These are phyloP conservation scores for Pochonia chlamydosporia DNA, from an alignment of 2,329 filamentous ascomycete species.

Conservation along the genomic window DNA sequence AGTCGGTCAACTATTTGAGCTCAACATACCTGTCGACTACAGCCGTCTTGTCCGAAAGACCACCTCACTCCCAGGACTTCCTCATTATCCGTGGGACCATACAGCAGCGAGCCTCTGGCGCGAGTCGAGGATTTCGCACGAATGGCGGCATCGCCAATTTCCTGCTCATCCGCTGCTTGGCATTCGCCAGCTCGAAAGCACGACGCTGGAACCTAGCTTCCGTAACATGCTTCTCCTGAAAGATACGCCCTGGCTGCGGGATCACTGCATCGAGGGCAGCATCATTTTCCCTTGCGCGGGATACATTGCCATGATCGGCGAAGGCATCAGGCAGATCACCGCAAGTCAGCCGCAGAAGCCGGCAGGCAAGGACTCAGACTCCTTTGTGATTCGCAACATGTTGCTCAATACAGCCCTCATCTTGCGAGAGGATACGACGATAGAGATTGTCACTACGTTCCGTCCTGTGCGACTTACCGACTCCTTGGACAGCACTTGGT, in stretches of 20 bases:
- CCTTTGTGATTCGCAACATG: conserved; percentile 23
- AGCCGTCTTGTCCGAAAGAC: conserved; percentile 1
- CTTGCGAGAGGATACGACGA: conserved; percentile 18
- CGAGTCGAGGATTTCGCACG: conserved; percentile 8
- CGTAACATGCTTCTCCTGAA: conserved; percentile 15
- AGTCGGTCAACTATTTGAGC: conserved; percentile 10
- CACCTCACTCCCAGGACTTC: conserved; percentile 6
- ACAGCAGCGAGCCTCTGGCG: conserved; percentile 8
- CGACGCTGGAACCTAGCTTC: conserved; percentile 12
- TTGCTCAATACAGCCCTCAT: conserved; percentile 24
- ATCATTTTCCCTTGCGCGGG: conserved; percentile 32
- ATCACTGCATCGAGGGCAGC: conserved; percentile 16
- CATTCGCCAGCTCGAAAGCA: conserved; percentile 9
- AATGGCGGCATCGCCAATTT: conserved; percentile 5
- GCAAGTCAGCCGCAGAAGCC: conserved; percentile 4
- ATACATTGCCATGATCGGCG: conserved; percentile 24
- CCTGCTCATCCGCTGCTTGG: conserved; percentile 15
- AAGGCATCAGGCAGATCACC: conserved; percentile 17
- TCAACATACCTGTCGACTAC: conserved; percentile 3
- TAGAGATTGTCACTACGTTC: conserved; percentile 26
- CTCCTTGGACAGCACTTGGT: conserved; percentile 20
- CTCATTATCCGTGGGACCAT: conserved; percentile 14
- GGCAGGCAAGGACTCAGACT: conserved; percentile 3
- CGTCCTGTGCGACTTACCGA: conserved; percentile 18
- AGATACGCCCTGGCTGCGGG: conserved; percentile 25